phyloP scores from a whole-genome alignment of 2,329 filamentous ascomycete genomes.

The Dactylellina drechsleri region DNA sequence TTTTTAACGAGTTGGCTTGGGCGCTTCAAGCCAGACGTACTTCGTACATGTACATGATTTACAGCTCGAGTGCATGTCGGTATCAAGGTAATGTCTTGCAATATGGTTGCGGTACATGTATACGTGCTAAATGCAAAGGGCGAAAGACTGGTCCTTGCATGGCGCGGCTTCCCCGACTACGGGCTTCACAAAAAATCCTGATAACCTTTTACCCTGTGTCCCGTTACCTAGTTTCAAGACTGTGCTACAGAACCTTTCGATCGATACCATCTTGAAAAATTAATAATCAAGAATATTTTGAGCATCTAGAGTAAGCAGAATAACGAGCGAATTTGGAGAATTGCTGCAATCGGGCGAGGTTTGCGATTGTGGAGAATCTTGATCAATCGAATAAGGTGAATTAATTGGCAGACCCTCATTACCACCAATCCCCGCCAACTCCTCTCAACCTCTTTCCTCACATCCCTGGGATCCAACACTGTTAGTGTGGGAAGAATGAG shows the following conservation, averaged over 20 bases:
- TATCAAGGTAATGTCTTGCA: too few relatives aligned
- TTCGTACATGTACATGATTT: not conserved
- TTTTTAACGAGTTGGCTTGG: slow-evolving; percentile 45
- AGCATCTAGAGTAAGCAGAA: slow-evolving; percentile 3
- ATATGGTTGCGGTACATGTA: slow-evolving; percentile 18
- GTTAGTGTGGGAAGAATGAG: slow-evolving; percentile 36
- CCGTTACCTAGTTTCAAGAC: slow-evolving; percentile 52
- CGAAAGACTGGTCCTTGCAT: slow-evolving; percentile 49
- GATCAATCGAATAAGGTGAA: too few relatives aligned
- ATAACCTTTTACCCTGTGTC: slow-evolving; percentile 11
- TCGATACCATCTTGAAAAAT: slow-evolving; percentile 9
- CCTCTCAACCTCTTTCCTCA: slow-evolving; percentile 29
- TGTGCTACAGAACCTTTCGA: slow-evolving; percentile 49
- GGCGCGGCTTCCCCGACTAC: slow-evolving; percentile 28
- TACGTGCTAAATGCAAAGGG: slow-evolving; percentile 34
- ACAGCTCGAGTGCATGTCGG: not conserved
- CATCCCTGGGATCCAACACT: slow-evolving; percentile 26
- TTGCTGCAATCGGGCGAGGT: slow-evolving; percentile 9
- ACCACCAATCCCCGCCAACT: slow-evolving; percentile 12
- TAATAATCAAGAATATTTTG: not conserved
- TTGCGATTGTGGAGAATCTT: too few relatives aligned
- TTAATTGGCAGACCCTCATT: not conserved
- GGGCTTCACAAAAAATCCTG: not conserved
- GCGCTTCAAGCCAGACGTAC: slow-evolving; percentile 9
- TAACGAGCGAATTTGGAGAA: slow-evolving; percentile 5